Evolutionary conservation across 805 yeast species (phyloP), one percentile per base, ranked within the genome.

Genomic region (Candida mattraensis): DNA sequence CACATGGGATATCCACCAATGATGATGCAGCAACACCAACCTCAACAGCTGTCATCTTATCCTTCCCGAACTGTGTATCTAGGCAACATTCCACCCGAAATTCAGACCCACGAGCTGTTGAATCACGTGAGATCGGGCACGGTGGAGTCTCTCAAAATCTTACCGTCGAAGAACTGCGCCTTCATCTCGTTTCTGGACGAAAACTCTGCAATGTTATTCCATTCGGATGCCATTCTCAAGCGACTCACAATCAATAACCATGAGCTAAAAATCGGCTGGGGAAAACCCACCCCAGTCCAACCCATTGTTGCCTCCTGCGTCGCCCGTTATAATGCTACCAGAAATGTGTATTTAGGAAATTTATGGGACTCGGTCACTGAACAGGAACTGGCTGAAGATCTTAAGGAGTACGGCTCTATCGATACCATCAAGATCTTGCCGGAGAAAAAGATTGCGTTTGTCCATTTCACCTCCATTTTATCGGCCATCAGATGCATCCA

Each of bases 251-350:
- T 93, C 41, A 79, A 78, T 48, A 88, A 87, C 29, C 79, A 83
- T 47, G 95, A 86, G 52, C 77, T 89, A 39, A 77, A 87, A 54
- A 75, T 91, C 41, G 96, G 96, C 9, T 93, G 98, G 98, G 96
- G 96, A 14, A 83, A 83, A 48, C 78, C 87, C 24, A 69, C 82
- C 3, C 78, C 84, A 1, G 76, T 88, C 22, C 79, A 78, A 40
- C 84, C 94, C 2, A 71, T 83, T 6, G 89, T 91, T 5, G 66
- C 78, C 35, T 76, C 80, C 21, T 81, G 88, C 12, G 87, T 93
- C 37, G 78, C 80, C 38, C 76, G 85, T 44, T 91, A 87, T 48
- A 86, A 87, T 31, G 98, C 98, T 5, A 87, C 97, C 8, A 78
- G 99, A 67, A 89, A 91, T 56, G 96, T 91, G 22, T 89, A 87